These are phyloP conservation scores for Neotropicomus parvogracilis DNA, from an alignment of 1,284 basidiomycete species.

Conservation along the genomic window DNA sequence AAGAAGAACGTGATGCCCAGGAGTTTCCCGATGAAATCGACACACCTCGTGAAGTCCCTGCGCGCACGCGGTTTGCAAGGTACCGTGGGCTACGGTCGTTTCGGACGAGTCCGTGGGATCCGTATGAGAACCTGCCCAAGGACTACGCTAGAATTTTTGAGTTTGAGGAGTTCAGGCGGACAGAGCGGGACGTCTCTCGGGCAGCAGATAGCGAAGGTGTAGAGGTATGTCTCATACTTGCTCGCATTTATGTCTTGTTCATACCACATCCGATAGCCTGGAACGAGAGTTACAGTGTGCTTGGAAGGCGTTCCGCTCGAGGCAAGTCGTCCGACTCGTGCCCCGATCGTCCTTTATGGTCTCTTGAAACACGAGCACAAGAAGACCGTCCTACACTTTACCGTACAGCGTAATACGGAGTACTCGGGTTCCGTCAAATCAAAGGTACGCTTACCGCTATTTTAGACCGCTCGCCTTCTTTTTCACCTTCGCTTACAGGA, in stretches of 20 bases:
- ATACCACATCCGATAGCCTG: constrained; percentile 49
- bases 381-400: constrained; percentile 89
- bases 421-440: constrained; percentile 85
- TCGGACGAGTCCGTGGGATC: constrained; percentile 95
- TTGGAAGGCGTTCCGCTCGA: constrained; percentile 71
- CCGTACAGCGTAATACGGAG: constrained; percentile 94
- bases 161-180: constrained; percentile 92
- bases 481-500: constrained; percentile 52
- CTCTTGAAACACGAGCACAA: constrained; percentile 96
- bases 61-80: constrained; percentile 85
- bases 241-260: not conserved
- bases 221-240: constrained; percentile 46
- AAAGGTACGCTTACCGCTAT: constrained; percentile 54
- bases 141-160: constrained; percentile 97
- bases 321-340: constrained; percentile 31
- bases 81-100: constrained; percentile 91
- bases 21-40: constrained; percentile 98
- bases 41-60: constrained; percentile 86
- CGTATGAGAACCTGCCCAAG: constrained; percentile 91
- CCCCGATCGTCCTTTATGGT: constrained; percentile 76
- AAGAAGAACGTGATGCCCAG: constrained; percentile 75
- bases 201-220: constrained; percentile 59
- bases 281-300: constrained; percentile 73
- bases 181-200: constrained; percentile 71
- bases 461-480: not conserved